Evolutionary conservation across 805 yeast genomes (phyloP).

Genomic region (Isabelozyma heimii): DNA sequence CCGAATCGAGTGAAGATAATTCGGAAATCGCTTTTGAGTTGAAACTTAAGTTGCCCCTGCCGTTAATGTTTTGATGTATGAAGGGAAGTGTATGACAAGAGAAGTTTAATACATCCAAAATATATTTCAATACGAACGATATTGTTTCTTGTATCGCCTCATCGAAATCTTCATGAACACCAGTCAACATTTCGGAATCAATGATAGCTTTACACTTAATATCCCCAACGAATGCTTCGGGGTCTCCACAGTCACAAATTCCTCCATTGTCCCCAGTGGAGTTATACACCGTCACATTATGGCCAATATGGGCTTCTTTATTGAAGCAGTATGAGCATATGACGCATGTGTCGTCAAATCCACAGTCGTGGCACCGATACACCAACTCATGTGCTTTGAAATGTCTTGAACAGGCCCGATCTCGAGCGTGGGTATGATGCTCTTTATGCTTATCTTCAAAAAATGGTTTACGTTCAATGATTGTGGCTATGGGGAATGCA

Average conservation of each 20-base stretch:
- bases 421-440: slow-evolving; percentile 44
- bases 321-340: slow-evolving; percentile 73
- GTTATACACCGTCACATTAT: slow-evolving; percentile 54
- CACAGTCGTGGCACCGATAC: slow-evolving; percentile 74
- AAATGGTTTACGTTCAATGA: slow-evolving; percentile 8
- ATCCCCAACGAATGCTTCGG: slow-evolving; percentile 54
- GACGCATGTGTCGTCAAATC: slow-evolving; percentile 76
- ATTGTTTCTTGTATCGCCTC: slow-evolving; percentile 24
- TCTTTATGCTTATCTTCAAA: slow-evolving; percentile 7
- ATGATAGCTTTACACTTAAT: slow-evolving; percentile 46
- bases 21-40: slow-evolving; percentile 27
- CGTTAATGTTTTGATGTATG: slow-evolving; percentile 28
- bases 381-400: slow-evolving; percentile 63
- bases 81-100: slow-evolving; percentile 39
- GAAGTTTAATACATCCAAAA: slow-evolving; percentile 42
- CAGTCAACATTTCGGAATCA: neutral
- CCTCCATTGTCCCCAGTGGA: slow-evolving; percentile 51
- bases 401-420: slow-evolving; percentile 67
- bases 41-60: slow-evolving; percentile 15
- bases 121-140: slow-evolving; percentile 36
- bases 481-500: slow-evolving; percentile 5
- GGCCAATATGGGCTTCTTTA: slow-evolving; percentile 63
- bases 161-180: slow-evolving; percentile 10
- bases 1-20: slow-evolving; percentile 26
- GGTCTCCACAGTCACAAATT: slow-evolving; percentile 74